Base-by-base conservation (phyloP, 352 stramenopile genomes). In the Globisporangium echinulatum region DNA sequence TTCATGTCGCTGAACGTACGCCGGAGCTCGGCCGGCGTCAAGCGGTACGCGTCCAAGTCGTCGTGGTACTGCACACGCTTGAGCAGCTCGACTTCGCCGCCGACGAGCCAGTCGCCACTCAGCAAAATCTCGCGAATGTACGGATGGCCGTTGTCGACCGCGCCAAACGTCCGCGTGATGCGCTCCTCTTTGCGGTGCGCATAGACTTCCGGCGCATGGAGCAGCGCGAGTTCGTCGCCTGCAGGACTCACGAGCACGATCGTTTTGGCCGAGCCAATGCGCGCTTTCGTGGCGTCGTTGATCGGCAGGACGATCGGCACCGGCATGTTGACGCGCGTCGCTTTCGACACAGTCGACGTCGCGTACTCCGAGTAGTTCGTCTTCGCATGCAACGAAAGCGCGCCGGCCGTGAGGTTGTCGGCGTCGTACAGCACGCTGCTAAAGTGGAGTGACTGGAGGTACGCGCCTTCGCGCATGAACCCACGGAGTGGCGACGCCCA, bases 141-240 rank as follows among this genome's bases (percentile, higher is more conserved):
- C n/a, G 96, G 96, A 71, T 99, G 96, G 33, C 87, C 90, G 33
- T 83, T 72, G 77, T 99, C 96, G 67, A 98, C 95, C 7, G 97
- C 96, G 39, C 96, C 96, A 70, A 98, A 99, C 56, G 97, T 98
- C 39, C 96, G 87, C n/a, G 95, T 94, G 42, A 98, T 97, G 52
- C 98, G 98, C 74, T 99, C 96, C 77, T 99, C 95, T 77, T 99
- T 99, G 52, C 96, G 91, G 71, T 99, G 98, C 42, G 84, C 75
- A 64, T 94, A 99, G 42, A 99, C 91, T 72, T 99, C 96, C 1
- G 96, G 94, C 71, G 98, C 75, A 13, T 83, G 79, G 17, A 99
- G 72, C 58, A 98, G 81, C 11, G 94, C 96, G 1, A 99, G 81
- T 36, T 96, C 95, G 25, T 97, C 71, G 25, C 96, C 96, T 40